A percentile compares a stretch with the other conserved stretches of the same genome.
Evolutionary conservation across 768 basidiomycete genomes (phyloP).

Genomic region (Rhodosporidiobolus odoratus): DNA sequence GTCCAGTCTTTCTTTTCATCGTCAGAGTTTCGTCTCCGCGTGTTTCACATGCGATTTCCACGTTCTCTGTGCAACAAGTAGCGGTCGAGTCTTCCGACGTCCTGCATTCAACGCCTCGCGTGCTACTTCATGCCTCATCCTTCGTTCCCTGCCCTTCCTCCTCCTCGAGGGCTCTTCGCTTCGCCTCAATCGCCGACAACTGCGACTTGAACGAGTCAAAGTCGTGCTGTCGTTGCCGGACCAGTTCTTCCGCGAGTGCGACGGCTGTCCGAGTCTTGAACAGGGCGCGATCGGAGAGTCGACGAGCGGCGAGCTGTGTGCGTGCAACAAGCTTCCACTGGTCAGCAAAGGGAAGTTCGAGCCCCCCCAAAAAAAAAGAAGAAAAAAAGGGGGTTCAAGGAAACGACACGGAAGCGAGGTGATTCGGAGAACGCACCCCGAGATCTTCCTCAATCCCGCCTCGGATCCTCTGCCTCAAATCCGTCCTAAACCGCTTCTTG

Average conservation of each 20-base stretch:
- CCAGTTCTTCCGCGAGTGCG: conserved; percentile 1
- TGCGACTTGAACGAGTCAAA: conserved; percentile 7
- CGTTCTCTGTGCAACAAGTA: too few species aligned
- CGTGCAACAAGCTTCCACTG: not conserved
- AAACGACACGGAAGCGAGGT: not conserved
- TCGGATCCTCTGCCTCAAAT: conserved; percentile 22
- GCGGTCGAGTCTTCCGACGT: too few species aligned
- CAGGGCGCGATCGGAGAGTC: not conserved
- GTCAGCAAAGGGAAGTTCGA: not conserved
- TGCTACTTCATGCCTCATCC: not conserved
- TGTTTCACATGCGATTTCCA: too few species aligned
- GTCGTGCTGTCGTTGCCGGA: not conserved
- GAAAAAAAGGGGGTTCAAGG: not conserved
- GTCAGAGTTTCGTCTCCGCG: too few species aligned
- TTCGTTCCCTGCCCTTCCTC: not conserved
- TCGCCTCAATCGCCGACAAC: conserved; percentile 1
- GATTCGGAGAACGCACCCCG: conserved; percentile 21
- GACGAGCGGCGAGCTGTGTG: conserved; percentile 3
- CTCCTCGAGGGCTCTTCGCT: not conserved
- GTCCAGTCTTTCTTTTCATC: too few species aligned
- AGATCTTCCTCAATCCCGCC: conserved; percentile 34
- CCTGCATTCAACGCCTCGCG: too few species aligned
- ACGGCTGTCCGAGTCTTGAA: conserved; percentile 11
- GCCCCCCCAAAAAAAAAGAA: not conserved
- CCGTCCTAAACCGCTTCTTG: conserved; percentile 31